phyloP scores from a whole-genome alignment of 257 asterid genomes.

The Penstemon eatonii region DNA sequence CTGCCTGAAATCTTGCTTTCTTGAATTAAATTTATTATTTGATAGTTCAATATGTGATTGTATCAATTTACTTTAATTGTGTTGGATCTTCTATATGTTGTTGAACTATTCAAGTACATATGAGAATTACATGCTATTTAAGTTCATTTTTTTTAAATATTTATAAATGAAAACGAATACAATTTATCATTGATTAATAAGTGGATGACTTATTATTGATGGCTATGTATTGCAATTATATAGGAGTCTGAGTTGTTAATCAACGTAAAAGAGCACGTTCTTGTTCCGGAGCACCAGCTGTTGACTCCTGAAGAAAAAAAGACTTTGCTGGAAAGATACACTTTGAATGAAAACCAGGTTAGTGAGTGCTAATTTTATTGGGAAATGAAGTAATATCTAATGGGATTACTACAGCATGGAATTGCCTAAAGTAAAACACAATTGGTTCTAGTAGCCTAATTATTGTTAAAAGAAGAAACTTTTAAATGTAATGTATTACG shows the following conservation, averaged over 20 bases:
- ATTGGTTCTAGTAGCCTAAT: background rate
- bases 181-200: background rate
- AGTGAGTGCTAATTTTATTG: constrained; percentile 12
- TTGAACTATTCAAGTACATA: background rate
- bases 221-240: constrained; percentile 8
- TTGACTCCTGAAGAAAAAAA: constrained; percentile 76
- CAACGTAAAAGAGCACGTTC: constrained; percentile 76
- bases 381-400: background rate
- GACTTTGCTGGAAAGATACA: constrained; percentile 74
- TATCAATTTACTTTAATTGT: background rate
- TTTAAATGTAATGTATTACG: background rate
- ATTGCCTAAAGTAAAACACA: background rate
- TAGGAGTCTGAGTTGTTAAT: constrained; percentile 77
- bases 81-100: background rate
- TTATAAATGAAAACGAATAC: background rate
- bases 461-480: background rate
- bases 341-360: constrained; percentile 92
- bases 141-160: background rate
- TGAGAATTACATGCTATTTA: constrained; percentile 10
- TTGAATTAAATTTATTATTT: background rate
- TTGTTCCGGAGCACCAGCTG: constrained; percentile 80
- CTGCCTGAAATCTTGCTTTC: background rate
- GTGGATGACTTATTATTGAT: constrained; percentile 16
- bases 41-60: background rate
- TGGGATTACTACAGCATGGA: constrained; percentile 1